Conservation (phyloP, 2,329 filamentous ascomycete genomes). For the Thermochaetoides dissita region DNA sequence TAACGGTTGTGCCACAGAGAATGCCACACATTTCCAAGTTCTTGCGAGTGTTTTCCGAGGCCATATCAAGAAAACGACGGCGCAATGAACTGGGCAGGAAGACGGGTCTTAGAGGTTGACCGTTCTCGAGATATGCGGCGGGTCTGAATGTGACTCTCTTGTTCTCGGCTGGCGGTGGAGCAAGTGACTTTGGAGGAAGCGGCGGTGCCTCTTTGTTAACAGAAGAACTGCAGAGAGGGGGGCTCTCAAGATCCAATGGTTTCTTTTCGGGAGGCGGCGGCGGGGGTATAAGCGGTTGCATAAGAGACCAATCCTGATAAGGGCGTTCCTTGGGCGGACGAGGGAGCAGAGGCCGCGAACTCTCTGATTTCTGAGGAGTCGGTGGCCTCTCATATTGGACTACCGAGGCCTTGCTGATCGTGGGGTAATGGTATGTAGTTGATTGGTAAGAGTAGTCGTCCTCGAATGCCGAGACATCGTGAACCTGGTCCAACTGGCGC, state of each 20-base stretch:
- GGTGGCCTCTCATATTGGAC: slow-evolving; percentile 28
- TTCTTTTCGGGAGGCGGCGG: slow-evolving; percentile 20
- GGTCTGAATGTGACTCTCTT: slow-evolving; percentile 65
- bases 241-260: background rate
- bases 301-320: slow-evolving; percentile 4
- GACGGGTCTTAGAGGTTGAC: slow-evolving; percentile 69
- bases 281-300: slow-evolving; percentile 6
- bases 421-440: slow-evolving; percentile 38
- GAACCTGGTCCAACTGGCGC: slow-evolving; percentile 27
- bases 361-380: slow-evolving; percentile 17
- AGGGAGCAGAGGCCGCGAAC: slow-evolving; percentile 13
- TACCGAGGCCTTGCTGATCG: slow-evolving; percentile 37
- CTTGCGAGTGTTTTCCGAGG: slow-evolving; percentile 58
- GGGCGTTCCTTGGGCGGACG: slow-evolving; percentile 17
- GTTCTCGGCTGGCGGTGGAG: slow-evolving; percentile 8
- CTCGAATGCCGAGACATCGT: too few relatives aligned
- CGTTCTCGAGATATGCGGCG: slow-evolving; percentile 79
- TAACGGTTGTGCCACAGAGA: slow-evolving; percentile 76
- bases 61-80: slow-evolving; percentile 57
- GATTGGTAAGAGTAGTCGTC: too few relatives aligned
- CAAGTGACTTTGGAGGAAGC: too few relatives aligned
- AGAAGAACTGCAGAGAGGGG: background rate
- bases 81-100: slow-evolving; percentile 72
- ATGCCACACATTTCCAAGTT: slow-evolving; percentile 95
- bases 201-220: too few relatives aligned